Evolutionary conservation across 2,329 filamentous ascomycete genomes (phyloP).

Genomic region (Fusarium sp.): DNA sequence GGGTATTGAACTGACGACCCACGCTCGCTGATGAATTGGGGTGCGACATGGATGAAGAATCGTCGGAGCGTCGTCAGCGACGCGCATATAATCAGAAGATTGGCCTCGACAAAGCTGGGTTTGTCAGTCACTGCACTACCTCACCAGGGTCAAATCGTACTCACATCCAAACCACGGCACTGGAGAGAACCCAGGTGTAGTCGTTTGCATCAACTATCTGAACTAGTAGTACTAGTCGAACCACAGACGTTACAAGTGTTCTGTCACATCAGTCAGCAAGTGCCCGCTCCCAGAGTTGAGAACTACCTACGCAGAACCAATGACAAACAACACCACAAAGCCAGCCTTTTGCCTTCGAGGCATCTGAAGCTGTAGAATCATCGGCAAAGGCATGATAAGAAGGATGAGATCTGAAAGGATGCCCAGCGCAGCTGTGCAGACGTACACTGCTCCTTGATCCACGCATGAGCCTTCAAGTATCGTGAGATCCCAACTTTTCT

Average conservation of each 20-base stretch:
- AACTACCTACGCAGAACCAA: conserved; percentile 50
- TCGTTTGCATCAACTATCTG: conserved; percentile 41
- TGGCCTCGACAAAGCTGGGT: conserved; percentile 48
- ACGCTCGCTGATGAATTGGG: conserved; percentile 36
- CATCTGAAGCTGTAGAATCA: conserved; percentile 56
- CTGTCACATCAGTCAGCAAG: conserved; percentile 33
- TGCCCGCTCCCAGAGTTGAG: accelerated
- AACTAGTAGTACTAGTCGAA: conserved; percentile 46
- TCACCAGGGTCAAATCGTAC: background rate
- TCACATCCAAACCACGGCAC: conserved; percentile 45
- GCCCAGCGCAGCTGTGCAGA: conserved; percentile 54
- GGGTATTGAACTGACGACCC: conserved; percentile 14
- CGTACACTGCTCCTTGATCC: conserved; percentile 40
- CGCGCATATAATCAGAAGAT: conserved; percentile 50
- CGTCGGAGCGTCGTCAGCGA: conserved; percentile 49
- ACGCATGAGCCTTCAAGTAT: conserved; percentile 52
- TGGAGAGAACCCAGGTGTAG: conserved; percentile 45
- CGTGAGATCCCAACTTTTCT: conserved; percentile 43
- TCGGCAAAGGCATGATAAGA: conserved; percentile 56
- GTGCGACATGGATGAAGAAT: conserved; percentile 47
- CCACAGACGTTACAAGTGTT: conserved; percentile 49
- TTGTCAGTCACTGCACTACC: conserved; percentile 2
- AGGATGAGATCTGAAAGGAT: conserved; percentile 59
- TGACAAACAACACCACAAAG: conserved; percentile 54
- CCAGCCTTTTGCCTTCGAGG: conserved; percentile 57